Evolutionary conservation across 805 yeast genomes (phyloP).

Genomic region (Candida palmyrensis): DNA sequence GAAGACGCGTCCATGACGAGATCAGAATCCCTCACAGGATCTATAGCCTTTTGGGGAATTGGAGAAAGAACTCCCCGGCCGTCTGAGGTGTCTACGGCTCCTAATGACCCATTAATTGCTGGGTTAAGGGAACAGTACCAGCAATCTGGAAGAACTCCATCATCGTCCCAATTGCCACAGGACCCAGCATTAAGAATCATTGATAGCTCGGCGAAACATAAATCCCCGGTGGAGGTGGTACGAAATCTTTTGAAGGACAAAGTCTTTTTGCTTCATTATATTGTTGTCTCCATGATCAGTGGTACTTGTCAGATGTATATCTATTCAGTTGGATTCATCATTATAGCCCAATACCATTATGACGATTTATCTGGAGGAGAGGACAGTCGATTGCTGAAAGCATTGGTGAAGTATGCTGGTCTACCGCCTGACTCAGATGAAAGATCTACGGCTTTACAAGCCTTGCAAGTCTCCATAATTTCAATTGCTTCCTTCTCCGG

Average conservation of each 20-base stretch:
- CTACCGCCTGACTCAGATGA: slow-evolving; percentile 1
- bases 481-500: slow-evolving; percentile 66
- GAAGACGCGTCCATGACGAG: background rate
- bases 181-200: slow-evolving; percentile 1
- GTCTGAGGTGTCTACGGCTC: slow-evolving; percentile 12
- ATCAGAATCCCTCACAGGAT: slow-evolving; percentile 21
- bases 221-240: slow-evolving; percentile 13
- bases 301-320: slow-evolving; percentile 72
- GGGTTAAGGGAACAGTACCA: background rate
- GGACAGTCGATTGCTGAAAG: background rate
- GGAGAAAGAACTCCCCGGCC: slow-evolving; percentile 27
- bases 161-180: slow-evolving; percentile 1
- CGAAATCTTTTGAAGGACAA: slow-evolving; percentile 16
- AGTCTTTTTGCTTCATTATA: slow-evolving; percentile 45
- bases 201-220: background rate
- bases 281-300: slow-evolving; percentile 52
- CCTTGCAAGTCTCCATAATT: slow-evolving; percentile 63
- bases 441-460: slow-evolving; percentile 46
- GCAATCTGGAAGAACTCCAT: background rate
- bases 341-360: slow-evolving; percentile 35
- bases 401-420: background rate
- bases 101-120: slow-evolving; percentile 6
- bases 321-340: slow-evolving; percentile 70
- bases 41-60: slow-evolving; percentile 37
- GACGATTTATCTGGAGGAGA: slow-evolving; percentile 33